These are phyloP conservation scores for Russula sp. DNA, from an alignment of 768 basidiomycete species.

Conservation along the genomic window DNA sequence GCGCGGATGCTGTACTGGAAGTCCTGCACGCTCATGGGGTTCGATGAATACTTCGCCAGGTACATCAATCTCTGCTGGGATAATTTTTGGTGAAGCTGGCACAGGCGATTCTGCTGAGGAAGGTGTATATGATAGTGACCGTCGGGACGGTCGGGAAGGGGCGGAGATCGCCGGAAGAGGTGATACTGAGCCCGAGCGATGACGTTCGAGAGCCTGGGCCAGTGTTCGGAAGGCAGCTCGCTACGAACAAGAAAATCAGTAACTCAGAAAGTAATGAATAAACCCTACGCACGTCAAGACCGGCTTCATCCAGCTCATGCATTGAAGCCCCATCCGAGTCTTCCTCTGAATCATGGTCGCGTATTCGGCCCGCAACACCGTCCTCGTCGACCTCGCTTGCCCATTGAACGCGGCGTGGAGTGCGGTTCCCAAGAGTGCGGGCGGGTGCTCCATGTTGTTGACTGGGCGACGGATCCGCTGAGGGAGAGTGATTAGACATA, in stretches of 20 bases:
- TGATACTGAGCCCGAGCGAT: conserved; percentile 32
- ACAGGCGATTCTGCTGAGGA: conserved; percentile 21
- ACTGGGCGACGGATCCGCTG: background rate
- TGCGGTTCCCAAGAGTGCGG: conserved; percentile 13
- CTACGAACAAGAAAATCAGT: conserved; percentile 29
- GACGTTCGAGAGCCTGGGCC: conserved; percentile 47
- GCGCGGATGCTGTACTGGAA: conserved; percentile 41
- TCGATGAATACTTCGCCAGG: conserved; percentile 55
- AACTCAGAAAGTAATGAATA: background rate
- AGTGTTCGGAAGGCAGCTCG: conserved; percentile 44
- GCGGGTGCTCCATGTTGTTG: conserved; percentile 1
- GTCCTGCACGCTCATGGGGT: conserved; percentile 56
- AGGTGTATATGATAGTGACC: background rate
- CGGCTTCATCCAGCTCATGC: conserved; percentile 51
- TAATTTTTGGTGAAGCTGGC: conserved; percentile 8
- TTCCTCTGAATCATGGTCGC: background rate
- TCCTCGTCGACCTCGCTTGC: conserved; percentile 13
- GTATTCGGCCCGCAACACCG: background rate
- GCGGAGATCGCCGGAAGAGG: no score
- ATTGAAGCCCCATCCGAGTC: conserved; percentile 11
- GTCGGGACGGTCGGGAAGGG: background rate
- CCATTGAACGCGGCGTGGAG: conserved; percentile 24
- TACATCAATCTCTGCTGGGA: conserved; percentile 27
- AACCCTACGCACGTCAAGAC: conserved; percentile 40
- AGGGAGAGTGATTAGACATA: background rate